Evolutionary conservation across 2,329 filamentous ascomycete genomes (phyloP), one percentile per base, ranked within the genome.

Genomic region (Fusarium sp.): DNA sequence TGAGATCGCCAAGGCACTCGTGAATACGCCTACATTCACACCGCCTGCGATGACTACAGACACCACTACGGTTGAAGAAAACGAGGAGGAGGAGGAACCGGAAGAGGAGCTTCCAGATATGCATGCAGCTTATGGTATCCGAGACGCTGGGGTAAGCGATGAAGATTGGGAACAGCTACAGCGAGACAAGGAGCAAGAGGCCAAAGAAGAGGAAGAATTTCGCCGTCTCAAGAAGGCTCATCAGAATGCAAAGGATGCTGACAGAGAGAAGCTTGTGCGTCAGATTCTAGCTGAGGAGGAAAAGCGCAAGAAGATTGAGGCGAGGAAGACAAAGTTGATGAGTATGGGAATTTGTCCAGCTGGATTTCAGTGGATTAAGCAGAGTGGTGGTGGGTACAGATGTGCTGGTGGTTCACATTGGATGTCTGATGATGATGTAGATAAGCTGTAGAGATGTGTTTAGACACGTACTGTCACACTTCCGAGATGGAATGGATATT

Each of bases 291-390:
- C 55, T 0, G 83, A 84, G 30, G 80, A 85, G 40, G 75, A 81
- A 17, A 75, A 75, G 7, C 77, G 81, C 7, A 77, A 82, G 69
- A 69, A 80, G 57, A 80, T 84, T 65, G 82, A 82, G 30, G 73
- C 78, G 20, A 78, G 73, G 14, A 84, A 87, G 78, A 70, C 75
- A 41, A 89, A 86, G 72, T 75, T 93, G 69, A 79, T 75, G 69
- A 33, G 70, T 2, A 82, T 88, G 81, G 91, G 91, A 0, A 53
- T 78, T 1, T 94, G 91, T 77, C 81, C 83, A 0, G 40, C 59
- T 20, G 91, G 91, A 0, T 93, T 50, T 74, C 58, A 62, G 0
- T 94, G 91, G 91, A 88, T 91, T 30, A 88, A 87, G 71, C 85
- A 90, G 73, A 42, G 4, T 3, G 75, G 4, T 3, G 75, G 73